phyloP scores from a whole-genome alignment of 1,139 yeast genomes.

The Meyerozyma smithsonii region DNA sequence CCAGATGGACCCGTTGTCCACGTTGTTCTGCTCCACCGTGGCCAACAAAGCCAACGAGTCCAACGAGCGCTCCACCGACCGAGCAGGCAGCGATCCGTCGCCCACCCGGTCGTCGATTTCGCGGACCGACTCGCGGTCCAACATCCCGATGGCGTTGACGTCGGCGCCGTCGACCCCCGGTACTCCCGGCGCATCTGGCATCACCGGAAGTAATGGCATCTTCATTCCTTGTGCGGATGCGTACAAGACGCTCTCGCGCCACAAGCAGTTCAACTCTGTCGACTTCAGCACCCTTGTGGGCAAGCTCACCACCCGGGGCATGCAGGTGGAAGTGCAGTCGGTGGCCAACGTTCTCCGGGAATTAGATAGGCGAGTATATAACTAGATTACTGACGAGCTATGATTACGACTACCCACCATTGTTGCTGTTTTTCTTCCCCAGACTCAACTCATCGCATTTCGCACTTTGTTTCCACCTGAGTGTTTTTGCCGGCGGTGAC shows the following conservation, averaged over 20 bases:
- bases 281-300: constrained; percentile 74
- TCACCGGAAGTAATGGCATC: constrained; percentile 33
- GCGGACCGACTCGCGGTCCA: constrained; percentile 13
- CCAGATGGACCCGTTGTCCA: constrained; percentile 83
- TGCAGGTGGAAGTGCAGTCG: constrained; percentile 84
- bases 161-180: constrained; percentile 8
- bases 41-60: constrained; percentile 46
- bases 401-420: background rate
- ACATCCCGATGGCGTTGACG: constrained; percentile 6
- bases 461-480: background rate
- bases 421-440: background rate
- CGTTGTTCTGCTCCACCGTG: constrained; percentile 80
- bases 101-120: constrained; percentile 9
- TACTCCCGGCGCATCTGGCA: constrained; percentile 14
- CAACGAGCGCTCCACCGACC: background rate
- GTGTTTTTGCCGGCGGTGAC: background rate
- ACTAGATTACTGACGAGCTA: constrained; percentile 17
- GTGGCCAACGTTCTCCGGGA: constrained; percentile 81
- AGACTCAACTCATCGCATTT: background rate
- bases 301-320: constrained; percentile 72
- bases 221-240: constrained; percentile 89
- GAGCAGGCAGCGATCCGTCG: background rate
- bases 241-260: constrained; percentile 76
- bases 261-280: constrained; percentile 65
- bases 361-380: constrained; percentile 64